Evolutionary conservation across 352 stramenopile genomes (phyloP), one percentile per base, ranked within the genome.

Genomic region (Phytophthora ramorum): DNA sequence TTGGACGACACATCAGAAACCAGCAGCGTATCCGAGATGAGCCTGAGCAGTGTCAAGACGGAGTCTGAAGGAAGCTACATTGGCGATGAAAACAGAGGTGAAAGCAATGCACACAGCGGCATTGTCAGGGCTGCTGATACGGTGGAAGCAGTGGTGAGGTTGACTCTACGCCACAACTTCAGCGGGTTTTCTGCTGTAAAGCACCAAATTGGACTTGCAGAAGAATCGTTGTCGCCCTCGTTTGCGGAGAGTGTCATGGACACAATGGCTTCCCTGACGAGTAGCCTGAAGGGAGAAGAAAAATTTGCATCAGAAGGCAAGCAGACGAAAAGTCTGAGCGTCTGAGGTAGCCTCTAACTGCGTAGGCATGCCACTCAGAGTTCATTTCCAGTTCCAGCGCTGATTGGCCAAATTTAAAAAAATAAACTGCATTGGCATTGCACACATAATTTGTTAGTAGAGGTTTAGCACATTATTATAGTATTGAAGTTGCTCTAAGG

Each of bases 121-220:
- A 20, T 58, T n/a, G 4, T 47, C 45, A 24, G n/a, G 13, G 17
- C 14, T 37, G 40, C 7, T 22, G 66, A 73, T 26, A 63, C 45
- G 19, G 59, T 69, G 13, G 65, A 73, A 34, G 19, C 30, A 19
- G 54, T 75, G 17, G 54, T 71, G 35, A 67, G 24, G 22, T 51
- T 17, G 9, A 68, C 54, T 35, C 19, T 75, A 5, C 48, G 32
- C 10, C 6, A 68, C n/a, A 51, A 63, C 16, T 71, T 75, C 45
- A 63, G 37, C n/a, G 60, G 66, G 1, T 64, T 66, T 28, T 66
- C 59, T 1, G 45, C 60, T 16, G n/a, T 66, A 17, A 66, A 70
- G n/a, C 53, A 70, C 17, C 60, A 73, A 19, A 16, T 73, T 47
- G 43, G 19, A 5, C 12, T 48, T 28, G 54, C 53, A n/a, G 60